Percentiles rank a stretch among this genome's conserved stretches.
These are phyloP conservation scores for Trypethelium eluteriae DNA, from an alignment of 495 filamentous ascomycete species.

Conservation along the genomic window DNA sequence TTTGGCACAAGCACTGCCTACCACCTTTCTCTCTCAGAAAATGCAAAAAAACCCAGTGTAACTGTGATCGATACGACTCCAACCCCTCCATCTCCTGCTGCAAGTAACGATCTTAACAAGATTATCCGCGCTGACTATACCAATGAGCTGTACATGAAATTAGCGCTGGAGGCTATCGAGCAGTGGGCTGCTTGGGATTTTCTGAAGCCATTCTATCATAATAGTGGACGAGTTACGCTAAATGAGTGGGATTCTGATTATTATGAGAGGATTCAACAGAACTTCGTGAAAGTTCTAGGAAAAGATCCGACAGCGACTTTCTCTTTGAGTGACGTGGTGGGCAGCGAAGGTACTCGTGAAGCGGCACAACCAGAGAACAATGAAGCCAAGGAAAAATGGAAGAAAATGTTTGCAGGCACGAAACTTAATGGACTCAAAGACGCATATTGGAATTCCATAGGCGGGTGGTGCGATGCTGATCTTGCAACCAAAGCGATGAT, in stretches of 20 bases:
- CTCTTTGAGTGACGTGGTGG: constrained; percentile 29
- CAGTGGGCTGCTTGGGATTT: constrained; percentile 27
- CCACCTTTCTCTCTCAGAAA: constrained; percentile 31
- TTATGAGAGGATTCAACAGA: constrained; percentile 30
- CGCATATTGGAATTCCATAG: constrained; percentile 36
- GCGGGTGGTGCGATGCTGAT: constrained; percentile 40
- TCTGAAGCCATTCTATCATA: constrained; percentile 32
- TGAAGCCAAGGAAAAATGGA: constrained; percentile 23
- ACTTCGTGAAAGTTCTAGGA: constrained; percentile 28
- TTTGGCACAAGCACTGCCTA: constrained; percentile 43
- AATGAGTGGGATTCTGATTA: constrained; percentile 32
- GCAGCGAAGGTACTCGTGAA: not conserved
- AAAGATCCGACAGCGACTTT: constrained; percentile 26
- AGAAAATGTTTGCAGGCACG: constrained; percentile 30
- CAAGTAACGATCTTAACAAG: constrained; percentile 33
- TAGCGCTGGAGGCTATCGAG: constrained; percentile 30
- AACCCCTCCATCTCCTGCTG: constrained; percentile 23
- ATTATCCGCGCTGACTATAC: constrained; percentile 33
- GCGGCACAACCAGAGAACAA: not conserved
- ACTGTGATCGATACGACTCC: constrained; percentile 30
- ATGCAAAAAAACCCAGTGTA: constrained; percentile 27
- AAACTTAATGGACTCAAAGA: constrained; percentile 21
- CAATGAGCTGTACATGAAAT: constrained; percentile 27
- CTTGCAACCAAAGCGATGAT: constrained; percentile 34
- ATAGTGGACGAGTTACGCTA: constrained; percentile 37